A percentile compares a stretch with the other conserved stretches of the same genome.
phyloP scores from a whole-genome alignment of 805 yeast genomes.

The Kodamaea hsintzibuensis region DNA sequence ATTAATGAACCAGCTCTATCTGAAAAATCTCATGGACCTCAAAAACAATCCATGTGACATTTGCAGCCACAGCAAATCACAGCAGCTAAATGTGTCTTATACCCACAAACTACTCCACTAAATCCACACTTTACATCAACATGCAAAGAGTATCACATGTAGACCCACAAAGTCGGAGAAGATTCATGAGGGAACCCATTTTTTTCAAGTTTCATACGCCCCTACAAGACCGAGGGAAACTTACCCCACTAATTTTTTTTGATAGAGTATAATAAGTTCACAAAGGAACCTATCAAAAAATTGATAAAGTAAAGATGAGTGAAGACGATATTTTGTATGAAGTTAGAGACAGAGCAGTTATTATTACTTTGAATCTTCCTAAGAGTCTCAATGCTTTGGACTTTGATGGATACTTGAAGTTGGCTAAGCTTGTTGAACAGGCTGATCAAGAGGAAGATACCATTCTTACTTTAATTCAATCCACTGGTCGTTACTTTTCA shows the following conservation, averaged over 20 bases:
- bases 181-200: neutral
- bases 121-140: too few relatives aligned
- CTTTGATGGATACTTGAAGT: conserved; percentile 58
- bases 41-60: neutral
- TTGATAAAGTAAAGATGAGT: conserved; percentile 12
- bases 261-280: neutral
- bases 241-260: conserved; percentile 8
- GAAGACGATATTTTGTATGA: conserved; percentile 38
- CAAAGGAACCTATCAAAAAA: neutral
- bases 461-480: conserved; percentile 61
- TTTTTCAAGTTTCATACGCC: neutral
- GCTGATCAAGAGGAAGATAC: conserved; percentile 67
- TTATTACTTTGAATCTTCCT: conserved; percentile 69
- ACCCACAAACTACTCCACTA: too few relatives aligned
- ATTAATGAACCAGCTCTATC: neutral
- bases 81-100: too few relatives aligned
- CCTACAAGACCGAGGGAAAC: conserved; percentile 10
- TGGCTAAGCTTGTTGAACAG: conserved; percentile 58
- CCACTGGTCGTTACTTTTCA: conserved; percentile 75
- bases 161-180: neutral
- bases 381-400: conserved; percentile 64
- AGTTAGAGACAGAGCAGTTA: conserved; percentile 49
- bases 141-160: neutral
- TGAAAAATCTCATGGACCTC: neutral
- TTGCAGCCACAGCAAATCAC: neutral